Evolutionary conservation across 1,284 basidiomycete species (phyloP), one percentile per base, ranked within the genome.

Genomic region (Cryptococcus floricola): DNA sequence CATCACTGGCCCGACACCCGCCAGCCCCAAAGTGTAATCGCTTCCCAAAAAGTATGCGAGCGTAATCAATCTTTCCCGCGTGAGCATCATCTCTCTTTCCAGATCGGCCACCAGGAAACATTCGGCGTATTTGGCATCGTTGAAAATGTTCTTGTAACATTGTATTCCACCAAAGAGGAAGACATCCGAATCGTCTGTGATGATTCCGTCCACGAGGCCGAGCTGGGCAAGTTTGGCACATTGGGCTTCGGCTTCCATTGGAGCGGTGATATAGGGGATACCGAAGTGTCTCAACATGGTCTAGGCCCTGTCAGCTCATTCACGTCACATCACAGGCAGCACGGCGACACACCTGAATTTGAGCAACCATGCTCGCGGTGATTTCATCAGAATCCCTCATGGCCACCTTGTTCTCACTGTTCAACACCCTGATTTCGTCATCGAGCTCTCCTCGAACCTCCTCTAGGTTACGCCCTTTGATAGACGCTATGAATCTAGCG

Each of bases 61-160:
- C 38, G 87, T 84, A 50, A 98, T 85, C 37, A 99, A 84, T 38
- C 88, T 87, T 64, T 90, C 89, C 28, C 92, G 83, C 54, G 90
- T 88, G 14, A 99, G 80, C 1, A 91, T 88, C 6, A 98, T 81
- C 74, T 98, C 96, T 43, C 93, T 84, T 50, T 85, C 82, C 53
- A 98, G 82, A 73, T 99, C 96, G 1, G 84, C 78, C 6, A 87
- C 79, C 38, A 96, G 79, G 79, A 96, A 98, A 70, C 92, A 94
- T 76, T 98, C 95, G 56, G 98, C 95, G 9, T 91, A 96, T 81
- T 97, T 98, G 58, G 90, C 89, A 78, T 98, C 92, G 76, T 98
- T 98, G 81, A 99, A 99, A 88, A 99, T 96, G 76, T 99, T 97
- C 78, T 96, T 96, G 82, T 89, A 97, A 44, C 98, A 91, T 28